A percentile compares a stretch with the other conserved stretches of the same genome.
phyloP scores from a whole-genome alignment of 106 monocot species.

The Acorus calamus region DNA sequence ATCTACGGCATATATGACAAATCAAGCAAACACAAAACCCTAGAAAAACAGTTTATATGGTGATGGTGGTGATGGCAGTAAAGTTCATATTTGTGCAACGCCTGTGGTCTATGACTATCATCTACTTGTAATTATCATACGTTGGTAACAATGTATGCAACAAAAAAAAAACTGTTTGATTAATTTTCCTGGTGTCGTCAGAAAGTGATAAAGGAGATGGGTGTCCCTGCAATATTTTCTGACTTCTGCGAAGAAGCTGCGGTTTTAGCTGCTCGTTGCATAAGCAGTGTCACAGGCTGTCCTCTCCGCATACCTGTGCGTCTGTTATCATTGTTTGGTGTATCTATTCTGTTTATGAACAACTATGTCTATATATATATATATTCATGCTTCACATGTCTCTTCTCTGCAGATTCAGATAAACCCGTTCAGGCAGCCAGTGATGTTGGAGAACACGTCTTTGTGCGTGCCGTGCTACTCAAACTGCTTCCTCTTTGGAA shows the following conservation, averaged over 20 bases:
- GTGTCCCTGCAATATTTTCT: conserved; percentile 65
- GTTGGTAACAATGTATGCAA: no score
- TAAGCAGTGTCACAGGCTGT: conserved; percentile 29
- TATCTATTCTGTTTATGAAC: neutral
- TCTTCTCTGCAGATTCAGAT: conserved; percentile 59
- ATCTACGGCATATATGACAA: no score
- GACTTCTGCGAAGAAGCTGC: conserved; percentile 99
- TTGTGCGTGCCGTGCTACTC: conserved; percentile 90
- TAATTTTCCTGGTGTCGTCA: conserved; percentile 4
- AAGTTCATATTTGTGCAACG: no score
- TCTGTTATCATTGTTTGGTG: neutral
- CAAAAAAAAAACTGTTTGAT: neutral
- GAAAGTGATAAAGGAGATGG: conserved; percentile 60
- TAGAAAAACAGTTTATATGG: no score
- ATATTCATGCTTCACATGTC: no score
- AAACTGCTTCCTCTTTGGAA: conserved; percentile 89
- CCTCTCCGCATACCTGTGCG: conserved; percentile 49
- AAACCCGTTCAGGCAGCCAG: conserved; percentile 91
- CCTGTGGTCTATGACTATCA: no score
- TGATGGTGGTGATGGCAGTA: no score
- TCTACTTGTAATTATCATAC: no score
- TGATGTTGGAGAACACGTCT: conserved; percentile 51
- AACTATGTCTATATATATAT: neutral
- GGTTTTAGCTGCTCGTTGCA: conserved; percentile 45
- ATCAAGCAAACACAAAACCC: no score